These are phyloP conservation scores for Elsinoe ampelina DNA, from an alignment of 2,329 filamentous ascomycete genomes.

Conservation along the genomic window DNA sequence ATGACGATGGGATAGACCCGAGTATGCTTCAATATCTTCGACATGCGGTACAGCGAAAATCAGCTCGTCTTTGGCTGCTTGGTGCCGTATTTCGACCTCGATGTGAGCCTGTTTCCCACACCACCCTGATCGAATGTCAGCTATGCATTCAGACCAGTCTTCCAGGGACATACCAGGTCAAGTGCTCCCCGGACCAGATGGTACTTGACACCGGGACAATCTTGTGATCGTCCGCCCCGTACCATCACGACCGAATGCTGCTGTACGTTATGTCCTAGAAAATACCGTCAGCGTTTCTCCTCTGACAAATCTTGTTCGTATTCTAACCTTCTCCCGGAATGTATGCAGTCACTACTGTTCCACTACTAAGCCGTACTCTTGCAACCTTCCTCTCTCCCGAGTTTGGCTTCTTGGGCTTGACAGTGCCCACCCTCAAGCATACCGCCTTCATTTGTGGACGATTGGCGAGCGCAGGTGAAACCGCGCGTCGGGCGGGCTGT, in stretches of 20 bases:
- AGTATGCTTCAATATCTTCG: background rate
- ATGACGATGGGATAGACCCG: background rate
- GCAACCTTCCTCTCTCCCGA: conserved; percentile 95
- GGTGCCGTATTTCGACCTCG: conserved; percentile 92
- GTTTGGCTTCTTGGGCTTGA: conserved; percentile 97
- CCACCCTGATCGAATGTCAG: conserved; percentile 56
- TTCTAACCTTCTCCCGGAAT: conserved; percentile 77
- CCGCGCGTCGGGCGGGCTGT: conserved; percentile 73
- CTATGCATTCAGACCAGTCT: background rate
- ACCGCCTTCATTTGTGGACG: conserved; percentile 88
- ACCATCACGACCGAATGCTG: conserved; percentile 97
- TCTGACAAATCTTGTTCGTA: background rate
- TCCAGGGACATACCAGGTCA: conserved; percentile 66
- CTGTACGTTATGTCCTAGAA: conserved; percentile 81
- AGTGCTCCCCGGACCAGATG: conserved; percentile 83
- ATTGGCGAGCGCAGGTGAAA: conserved; percentile 71
- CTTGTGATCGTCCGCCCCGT: conserved; percentile 84
- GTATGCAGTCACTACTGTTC: conserved; percentile 81
- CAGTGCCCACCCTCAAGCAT: conserved; percentile 86
- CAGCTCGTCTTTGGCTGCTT: conserved; percentile 83
- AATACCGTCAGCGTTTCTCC: conserved; percentile 14
- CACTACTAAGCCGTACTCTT: conserved; percentile 78
- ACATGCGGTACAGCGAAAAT: conserved; percentile 32
- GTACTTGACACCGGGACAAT: conserved; percentile 98
- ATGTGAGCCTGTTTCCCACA: conserved; percentile 73